Evolutionary conservation across 768 basidiomycete genomes (phyloP), one percentile per base, ranked within the genome.

Genomic region (Hygrocybe coccinea): DNA sequence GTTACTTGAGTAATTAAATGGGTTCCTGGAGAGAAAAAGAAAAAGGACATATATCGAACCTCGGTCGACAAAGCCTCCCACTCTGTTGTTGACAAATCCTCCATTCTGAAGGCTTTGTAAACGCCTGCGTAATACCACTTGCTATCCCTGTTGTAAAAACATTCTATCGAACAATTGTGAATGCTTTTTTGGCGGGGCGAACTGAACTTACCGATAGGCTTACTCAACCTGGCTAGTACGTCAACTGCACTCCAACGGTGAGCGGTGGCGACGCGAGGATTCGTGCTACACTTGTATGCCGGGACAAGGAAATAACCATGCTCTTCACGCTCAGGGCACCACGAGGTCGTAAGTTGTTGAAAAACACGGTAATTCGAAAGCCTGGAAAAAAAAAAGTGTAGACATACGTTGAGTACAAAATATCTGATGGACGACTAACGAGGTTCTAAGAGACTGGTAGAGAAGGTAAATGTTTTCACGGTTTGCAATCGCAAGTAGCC

Each of bases 121-220:
- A 81, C 76, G n/a, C 89, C 89, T 11, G 89, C 88, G 58, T 91
- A 91, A 65, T 90, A 91, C 86, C 87, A 91, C 56, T 81, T 80
- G 7, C 85, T 86, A 54, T 89, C 86, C 66, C 84, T 89, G 68
- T 84, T 86, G 61, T 83, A 91, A 68, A 91, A 91, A 59, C 87
- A 91, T 64, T 91, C 89, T 89, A 55, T 14, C 46, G 11, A 48
- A 15, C 12, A 2, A 46, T 41, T 14, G n/a, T 50, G 6, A 57
- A 12, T 8, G 41, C 11, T 21, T 4, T n/a, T 55, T 24, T n/a
- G 11, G 21, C 5, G 24, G 19, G 24, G 52, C 24, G 47, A 15
- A 19, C 6, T 2, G 11, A 6, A 49, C 70, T 56, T 59, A 82
- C 88, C 89, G 47, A 84, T 87, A 2, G 85, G 81, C 57, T 79